Evolutionary conservation across 495 filamentous ascomycete genomes (phyloP).

Genomic region (Xylaria castorea): DNA sequence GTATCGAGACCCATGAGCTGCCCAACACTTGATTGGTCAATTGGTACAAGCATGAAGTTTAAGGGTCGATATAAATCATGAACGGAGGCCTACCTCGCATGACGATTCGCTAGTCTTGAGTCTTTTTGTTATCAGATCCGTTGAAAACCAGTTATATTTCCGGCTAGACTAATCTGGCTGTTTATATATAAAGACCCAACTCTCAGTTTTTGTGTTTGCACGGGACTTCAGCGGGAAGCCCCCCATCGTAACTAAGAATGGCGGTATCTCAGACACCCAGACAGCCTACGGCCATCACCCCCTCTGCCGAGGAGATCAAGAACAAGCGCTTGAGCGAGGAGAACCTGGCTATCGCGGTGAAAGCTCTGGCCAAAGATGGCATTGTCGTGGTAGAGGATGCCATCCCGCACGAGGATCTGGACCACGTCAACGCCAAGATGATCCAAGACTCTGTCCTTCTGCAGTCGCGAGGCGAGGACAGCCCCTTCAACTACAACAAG

Average conservation of each 20-base stretch:
- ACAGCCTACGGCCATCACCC: conserved; percentile 21
- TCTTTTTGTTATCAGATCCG: conserved; percentile 16
- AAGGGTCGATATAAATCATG: conserved; percentile 17
- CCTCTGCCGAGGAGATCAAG: conserved; percentile 34
- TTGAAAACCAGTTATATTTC: background rate
- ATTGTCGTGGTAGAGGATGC: conserved; percentile 65
- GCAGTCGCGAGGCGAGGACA: conserved; percentile 48
- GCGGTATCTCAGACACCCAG: conserved; percentile 11
- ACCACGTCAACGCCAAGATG: conserved; percentile 59
- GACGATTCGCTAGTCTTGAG: conserved; percentile 6
- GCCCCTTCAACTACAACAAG: conserved; percentile 60
- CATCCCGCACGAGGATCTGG: conserved; percentile 49
- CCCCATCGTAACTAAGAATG: conserved; percentile 8
- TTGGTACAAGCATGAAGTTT: background rate
- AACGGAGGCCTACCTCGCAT: background rate
- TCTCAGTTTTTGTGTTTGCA: background rate
- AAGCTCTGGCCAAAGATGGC: conserved; percentile 58
- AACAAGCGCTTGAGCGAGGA: conserved; percentile 37
- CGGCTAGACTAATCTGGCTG: background rate
- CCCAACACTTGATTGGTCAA: background rate
- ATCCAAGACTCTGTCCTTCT: conserved; percentile 54
- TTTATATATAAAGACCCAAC: background rate
- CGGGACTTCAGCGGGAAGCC: conserved; percentile 2
- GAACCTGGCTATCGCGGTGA: conserved; percentile 59
- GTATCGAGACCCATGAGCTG: conserved; percentile 7